Conservation (phyloP, 1,284 basidiomycete species). For the Xerocomus minutiporus region DNA sequence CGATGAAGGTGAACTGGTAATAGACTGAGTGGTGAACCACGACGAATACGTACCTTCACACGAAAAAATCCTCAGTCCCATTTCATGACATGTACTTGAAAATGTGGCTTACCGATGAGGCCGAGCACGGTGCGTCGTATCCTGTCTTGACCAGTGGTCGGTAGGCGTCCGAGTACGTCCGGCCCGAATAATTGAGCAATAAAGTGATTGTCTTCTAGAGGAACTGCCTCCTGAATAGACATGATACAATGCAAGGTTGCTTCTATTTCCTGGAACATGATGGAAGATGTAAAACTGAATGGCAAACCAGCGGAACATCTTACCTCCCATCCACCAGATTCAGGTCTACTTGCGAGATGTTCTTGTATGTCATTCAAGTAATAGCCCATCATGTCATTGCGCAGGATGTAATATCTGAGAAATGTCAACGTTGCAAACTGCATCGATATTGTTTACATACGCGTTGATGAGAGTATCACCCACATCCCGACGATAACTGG, state of each 20-base stretch:
- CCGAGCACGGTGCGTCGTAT: conserved; percentile 69
- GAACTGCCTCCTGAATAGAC: conserved; percentile 82
- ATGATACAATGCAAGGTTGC: conserved; percentile 80
- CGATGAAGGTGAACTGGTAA: conserved; percentile 34
- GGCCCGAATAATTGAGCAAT: conserved; percentile 68
- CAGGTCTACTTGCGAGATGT: conserved; percentile 40
- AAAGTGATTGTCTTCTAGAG: conserved; percentile 63
- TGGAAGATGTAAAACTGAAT: neutral
- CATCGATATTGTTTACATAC: conserved; percentile 41
- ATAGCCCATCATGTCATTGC: conserved; percentile 73
- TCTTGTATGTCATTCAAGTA: conserved; percentile 60
- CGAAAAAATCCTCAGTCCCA: neutral
- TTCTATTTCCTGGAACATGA: conserved; percentile 66
- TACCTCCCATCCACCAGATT: conserved; percentile 66
- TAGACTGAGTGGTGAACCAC: conserved; percentile 68
- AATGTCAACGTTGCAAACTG: conserved; percentile 7
- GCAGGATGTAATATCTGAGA: conserved; percentile 78
- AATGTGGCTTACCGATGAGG: conserved; percentile 57
- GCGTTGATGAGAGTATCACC: conserved; percentile 90
- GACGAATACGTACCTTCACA: conserved; percentile 72
- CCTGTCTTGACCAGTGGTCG: conserved; percentile 58
- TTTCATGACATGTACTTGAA: neutral
- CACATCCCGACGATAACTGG: conserved; percentile 79
- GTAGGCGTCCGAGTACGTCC: conserved; percentile 62
- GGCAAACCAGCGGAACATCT: conserved; percentile 17